Base-by-base conservation (phyloP, 345 rosid genomes). In the Clausena lansium region DNA sequence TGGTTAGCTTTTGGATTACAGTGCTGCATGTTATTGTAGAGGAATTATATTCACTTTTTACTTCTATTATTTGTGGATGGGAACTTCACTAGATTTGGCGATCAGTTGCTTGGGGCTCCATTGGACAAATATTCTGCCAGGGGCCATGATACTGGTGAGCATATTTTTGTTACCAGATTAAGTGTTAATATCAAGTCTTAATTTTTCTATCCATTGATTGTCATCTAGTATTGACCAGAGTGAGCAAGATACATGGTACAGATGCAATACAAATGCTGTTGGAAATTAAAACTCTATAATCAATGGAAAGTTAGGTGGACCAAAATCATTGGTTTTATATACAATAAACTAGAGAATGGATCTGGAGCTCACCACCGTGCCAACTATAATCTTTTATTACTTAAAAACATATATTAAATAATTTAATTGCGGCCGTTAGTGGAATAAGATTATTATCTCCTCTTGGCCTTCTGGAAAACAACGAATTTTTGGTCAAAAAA, bases 111-210 rank as follows among this genome's bases (percentile, higher is more conserved):
- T 96, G 86, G 99, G 99, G 70, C 97, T 96, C 70, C 99, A 96
- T 54, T 96, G 99, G 98, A 94, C 98, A 70, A 96, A 96, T 84
- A 98, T 94, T 88, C 97, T 96, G 79, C 99, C 97, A 22, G 99
- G 99, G 73, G 88, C 99, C 74, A 92, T 96, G 99, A 96, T 94
- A 74, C 98, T 94, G 93, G 98, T 92, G 61, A 50, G 64, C 59
- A 45, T 70, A 68, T 69, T 71, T 38, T 24, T 71, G 52, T 64
- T 20, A 28, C 45, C 30, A 38, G n/a, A 35, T 71, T 30, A 71
- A 71, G 61, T 62, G 22, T 63, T 27, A 6, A 77, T 36, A 33
- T 77, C n/a, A n/a, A n/a, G 39, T 70, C 25, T 41, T 15, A n/a
- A 28, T 32, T 54, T 62, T 33, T n/a, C 11, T 25, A 60, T 74